phyloP scores from a whole-genome alignment of 305 asterid genomes.

The Fraxinus angustifolia region DNA sequence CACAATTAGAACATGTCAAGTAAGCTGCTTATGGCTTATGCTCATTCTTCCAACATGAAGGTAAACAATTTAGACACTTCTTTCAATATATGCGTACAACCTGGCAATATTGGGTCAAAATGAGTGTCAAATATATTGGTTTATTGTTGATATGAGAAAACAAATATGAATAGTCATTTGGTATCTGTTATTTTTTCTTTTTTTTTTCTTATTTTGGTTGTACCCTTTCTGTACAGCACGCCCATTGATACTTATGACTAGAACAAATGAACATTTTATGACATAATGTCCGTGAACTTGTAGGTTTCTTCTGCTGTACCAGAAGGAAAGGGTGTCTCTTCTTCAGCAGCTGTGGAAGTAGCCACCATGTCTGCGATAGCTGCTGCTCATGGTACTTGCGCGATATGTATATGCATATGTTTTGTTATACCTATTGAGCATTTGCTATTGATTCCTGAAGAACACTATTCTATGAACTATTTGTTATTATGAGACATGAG shows the following conservation, averaged over 20 bases:
- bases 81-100: not conserved
- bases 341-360: constrained; percentile 98
- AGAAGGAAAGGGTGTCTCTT: constrained; percentile 99
- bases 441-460: not conserved
- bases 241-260: constrained; percentile 2
- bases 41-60: not conserved
- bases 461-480: not conserved
- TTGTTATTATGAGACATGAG: not conserved
- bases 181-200: not conserved
- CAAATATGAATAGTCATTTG: not conserved
- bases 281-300: constrained; percentile 7
- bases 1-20: not conserved
- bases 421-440: not conserved
- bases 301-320: constrained; percentile 99
- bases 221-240: not conserved
- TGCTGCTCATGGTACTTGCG: constrained; percentile 76
- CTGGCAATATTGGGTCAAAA: not conserved
- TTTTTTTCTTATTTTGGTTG: not conserved
- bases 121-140: not conserved
- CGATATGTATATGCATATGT: not conserved
- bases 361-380: constrained; percentile 96
- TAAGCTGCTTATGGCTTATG: not conserved
- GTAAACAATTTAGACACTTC: not conserved
- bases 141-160: not conserved
- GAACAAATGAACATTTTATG: constrained; percentile 1